These are phyloP conservation scores for Trapa incisa DNA, from an alignment of 345 rosid species.

Conservation along the genomic window DNA sequence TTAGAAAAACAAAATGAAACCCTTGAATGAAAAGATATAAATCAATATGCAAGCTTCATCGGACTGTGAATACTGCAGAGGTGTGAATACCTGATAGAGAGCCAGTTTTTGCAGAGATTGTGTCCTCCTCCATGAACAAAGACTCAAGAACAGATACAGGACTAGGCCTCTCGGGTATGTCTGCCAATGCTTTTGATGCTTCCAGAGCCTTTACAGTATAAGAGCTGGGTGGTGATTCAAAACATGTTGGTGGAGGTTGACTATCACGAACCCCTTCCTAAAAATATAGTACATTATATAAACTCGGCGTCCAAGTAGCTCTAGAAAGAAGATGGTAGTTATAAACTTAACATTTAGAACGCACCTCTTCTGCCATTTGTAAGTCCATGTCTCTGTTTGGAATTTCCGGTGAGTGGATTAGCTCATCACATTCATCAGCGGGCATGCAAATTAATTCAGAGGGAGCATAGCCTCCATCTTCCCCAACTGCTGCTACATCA, in stretches of 20 bases:
- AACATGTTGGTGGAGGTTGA: constrained; percentile 27
- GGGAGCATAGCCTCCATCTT: constrained; percentile 7
- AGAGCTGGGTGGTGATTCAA: constrained; percentile 35
- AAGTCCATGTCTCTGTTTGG: background rate
- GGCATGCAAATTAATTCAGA: constrained; percentile 20
- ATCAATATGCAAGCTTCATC: background rate
- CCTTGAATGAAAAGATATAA: too few species aligned
- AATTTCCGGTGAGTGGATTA: background rate
- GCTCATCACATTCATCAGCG: background rate
- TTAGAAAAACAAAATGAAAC: constrained; percentile 1
- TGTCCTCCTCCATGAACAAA: constrained; percentile 54
- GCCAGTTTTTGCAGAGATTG: constrained; percentile 49
- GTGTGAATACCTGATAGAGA: constrained; percentile 40
- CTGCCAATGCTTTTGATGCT: constrained; percentile 29
- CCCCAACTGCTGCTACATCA: constrained; percentile 18
- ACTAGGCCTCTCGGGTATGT: constrained; percentile 51
- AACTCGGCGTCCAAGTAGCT: background rate
- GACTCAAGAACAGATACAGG: constrained; percentile 95
- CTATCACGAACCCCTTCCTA: constrained; percentile 33
- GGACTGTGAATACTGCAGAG: background rate
- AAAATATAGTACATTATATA: constrained; percentile 9
- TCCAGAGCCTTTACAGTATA: constrained; percentile 25
- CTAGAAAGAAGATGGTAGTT: background rate
- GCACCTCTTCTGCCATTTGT: background rate
- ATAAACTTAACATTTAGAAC: background rate